Evolutionary conservation across 2,329 filamentous ascomycete species (phyloP).

Genomic region (Sclerotinia nivalis): DNA sequence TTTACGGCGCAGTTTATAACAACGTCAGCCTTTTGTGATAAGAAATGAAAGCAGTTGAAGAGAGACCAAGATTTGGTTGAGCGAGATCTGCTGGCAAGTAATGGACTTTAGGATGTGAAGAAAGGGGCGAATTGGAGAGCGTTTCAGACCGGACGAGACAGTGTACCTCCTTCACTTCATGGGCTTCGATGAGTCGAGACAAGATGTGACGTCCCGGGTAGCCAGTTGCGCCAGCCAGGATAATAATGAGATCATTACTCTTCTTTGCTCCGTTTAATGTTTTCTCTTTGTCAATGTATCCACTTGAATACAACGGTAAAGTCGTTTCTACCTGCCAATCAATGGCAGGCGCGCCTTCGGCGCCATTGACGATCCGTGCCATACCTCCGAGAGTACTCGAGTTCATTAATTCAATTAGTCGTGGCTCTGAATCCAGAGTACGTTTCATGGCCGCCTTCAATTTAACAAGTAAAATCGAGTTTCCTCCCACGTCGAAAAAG

Average conservation of each 20-base stretch:
- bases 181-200: too few relatives aligned
- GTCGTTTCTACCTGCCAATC: too few relatives aligned
- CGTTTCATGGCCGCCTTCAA: constrained; percentile 38
- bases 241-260: too few relatives aligned
- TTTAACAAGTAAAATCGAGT: constrained; percentile 41
- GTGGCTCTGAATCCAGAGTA: constrained; percentile 30
- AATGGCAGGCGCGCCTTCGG: neutral
- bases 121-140: too few relatives aligned
- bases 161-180: neutral
- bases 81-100: neutral
- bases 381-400: constrained; percentile 33
- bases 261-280: too few relatives aligned
- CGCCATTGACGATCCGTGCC: constrained; percentile 22
- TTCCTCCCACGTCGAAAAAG: constrained; percentile 44
- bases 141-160: neutral
- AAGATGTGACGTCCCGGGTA: neutral
- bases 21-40: constrained; percentile 43
- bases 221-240: too few relatives aligned
- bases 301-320: too few relatives aligned
- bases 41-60: neutral
- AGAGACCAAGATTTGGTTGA: neutral
- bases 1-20: constrained; percentile 56
- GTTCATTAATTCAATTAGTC: constrained; percentile 35
- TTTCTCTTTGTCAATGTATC: neutral
- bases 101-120: too few relatives aligned